These are phyloP conservation scores for Quercus lobata DNA, from an alignment of 331 rosid genomes.

Conservation along the genomic window DNA sequence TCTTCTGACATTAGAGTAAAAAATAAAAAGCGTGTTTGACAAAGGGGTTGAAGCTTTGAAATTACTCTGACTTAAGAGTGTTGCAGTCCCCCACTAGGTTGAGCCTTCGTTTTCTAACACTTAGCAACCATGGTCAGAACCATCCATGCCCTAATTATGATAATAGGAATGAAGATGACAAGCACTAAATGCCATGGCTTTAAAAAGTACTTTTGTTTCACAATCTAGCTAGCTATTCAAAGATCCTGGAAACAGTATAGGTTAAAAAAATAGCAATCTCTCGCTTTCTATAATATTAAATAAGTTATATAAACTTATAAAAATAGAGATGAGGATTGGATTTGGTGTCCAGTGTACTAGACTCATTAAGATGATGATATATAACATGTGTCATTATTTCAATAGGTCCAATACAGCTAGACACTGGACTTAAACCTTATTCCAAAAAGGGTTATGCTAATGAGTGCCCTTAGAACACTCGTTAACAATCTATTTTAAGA, in stretches of 20 bases:
- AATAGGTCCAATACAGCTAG: rapidly evolving
- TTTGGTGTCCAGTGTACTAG: no score
- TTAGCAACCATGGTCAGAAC: not conserved
- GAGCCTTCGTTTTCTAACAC: not conserved
- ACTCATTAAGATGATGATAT: no score
- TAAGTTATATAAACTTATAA: no score
- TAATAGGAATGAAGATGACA: constrained; percentile 11
- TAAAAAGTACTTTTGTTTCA: not conserved
- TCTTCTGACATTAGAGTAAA: not conserved
- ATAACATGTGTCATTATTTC: rapidly evolving
- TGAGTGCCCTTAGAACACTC: no score
- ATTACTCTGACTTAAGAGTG: not conserved
- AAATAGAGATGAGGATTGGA: no score
- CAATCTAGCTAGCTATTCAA: not conserved
- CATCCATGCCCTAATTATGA: not conserved
- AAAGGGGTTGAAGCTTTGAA: not conserved
- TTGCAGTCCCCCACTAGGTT: not conserved
- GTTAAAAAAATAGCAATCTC: not conserved
- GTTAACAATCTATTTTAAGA: no score
- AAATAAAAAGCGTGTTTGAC: not conserved
- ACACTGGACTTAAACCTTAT: rapidly evolving
- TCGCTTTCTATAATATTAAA: not conserved
- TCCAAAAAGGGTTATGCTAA: no score
- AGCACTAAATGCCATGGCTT: constrained; percentile 8
- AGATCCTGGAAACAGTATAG: not conserved